Evolutionary conservation across 352 stramenopile genomes (phyloP), one percentile per base, ranked within the genome.

Genomic region (Globisporangium nunn): DNA sequence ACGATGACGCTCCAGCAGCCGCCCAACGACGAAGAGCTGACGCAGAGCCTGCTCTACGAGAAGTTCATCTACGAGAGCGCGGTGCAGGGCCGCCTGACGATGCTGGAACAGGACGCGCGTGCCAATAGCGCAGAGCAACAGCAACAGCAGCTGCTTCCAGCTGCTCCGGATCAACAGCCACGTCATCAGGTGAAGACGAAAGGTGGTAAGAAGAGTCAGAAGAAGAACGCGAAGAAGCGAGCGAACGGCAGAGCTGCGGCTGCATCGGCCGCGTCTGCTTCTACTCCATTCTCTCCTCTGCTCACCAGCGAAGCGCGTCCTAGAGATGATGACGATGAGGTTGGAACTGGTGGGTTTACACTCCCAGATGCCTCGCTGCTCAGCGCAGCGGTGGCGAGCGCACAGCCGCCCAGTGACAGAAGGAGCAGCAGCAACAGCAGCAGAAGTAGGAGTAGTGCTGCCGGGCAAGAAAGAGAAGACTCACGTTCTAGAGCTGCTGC

Each of bases 51-150:
- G 18, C 49, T 93, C 44, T 94, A 91, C 58, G 80, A 94, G 54
- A 94, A 94, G 59, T 94, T 94, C 37, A 88, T 94, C 33, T 94
- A 89, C 51, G 77, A 91, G 41, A 93, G 79, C 58, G 82, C 81
- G 0, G 52, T 87, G 12, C 66, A 65, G 7, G 71, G 60, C 1
- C 66, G 63, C 15, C 48, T 86, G 11, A 67, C 69, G 29, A 40
- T 40, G 23, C 23, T 23, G 35, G 35, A 7, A 11, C 35, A 40
- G 35, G 56, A 62, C 2, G 57, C 46, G 15, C n/a, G 8, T 5
- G 23, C 37, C 8, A 3, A 50, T 37, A n/a, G 17, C 31, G 55
- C 67, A 43, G 50, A 50, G 4, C 30, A 61, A 6, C 46, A 39
- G 18, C 43, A 46, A 23, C 30, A 62, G 37, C 46, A 10, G 40